Conservation (phyloP, 2,329 filamentous ascomycete species). For the Cordyceps tenuipes region DNA sequence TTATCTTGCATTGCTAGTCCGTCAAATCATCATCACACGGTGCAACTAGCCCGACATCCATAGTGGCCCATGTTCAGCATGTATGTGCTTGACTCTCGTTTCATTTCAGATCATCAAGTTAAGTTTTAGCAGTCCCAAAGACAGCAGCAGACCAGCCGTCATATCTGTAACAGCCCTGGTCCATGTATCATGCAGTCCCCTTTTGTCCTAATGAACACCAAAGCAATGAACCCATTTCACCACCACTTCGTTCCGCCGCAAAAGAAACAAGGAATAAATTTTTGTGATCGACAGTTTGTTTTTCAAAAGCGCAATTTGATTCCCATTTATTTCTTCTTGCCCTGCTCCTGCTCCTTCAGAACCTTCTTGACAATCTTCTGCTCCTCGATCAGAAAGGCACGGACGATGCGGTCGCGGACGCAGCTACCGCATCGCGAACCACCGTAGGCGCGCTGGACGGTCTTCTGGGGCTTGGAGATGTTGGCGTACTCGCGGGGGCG, state of each 20-base stretch:
- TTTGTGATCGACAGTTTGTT: slow-evolving; percentile 1
- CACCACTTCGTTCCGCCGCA: slow-evolving; percentile 20
- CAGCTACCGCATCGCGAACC: slow-evolving; percentile 98
- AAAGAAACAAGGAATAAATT: slow-evolving; percentile 13
- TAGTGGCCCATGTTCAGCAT: not conserved
- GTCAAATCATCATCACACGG: no score
- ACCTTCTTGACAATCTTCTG: slow-evolving; percentile 99
- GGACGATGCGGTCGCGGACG: slow-evolving; percentile 95
- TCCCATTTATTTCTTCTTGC: slow-evolving; percentile 57
- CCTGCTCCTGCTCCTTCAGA: slow-evolving; percentile 90
- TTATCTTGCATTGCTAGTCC: no score
- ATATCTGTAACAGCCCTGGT: slow-evolving; percentile 19
- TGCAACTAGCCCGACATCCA: not conserved
- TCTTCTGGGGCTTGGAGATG: slow-evolving; percentile 99
- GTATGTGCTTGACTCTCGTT: slow-evolving; percentile 29
- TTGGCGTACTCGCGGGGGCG: slow-evolving; percentile 95
- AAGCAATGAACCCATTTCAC: slow-evolving; percentile 37
- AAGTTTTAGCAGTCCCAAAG: slow-evolving; percentile 34
- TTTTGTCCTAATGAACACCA: slow-evolving; percentile 44
- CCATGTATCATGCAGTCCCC: slow-evolving; percentile 40
- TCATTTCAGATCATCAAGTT: slow-evolving; percentile 38
- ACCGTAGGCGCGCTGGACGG: slow-evolving; percentile 95
- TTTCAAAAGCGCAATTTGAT: slow-evolving; percentile 5
- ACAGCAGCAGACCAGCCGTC: slow-evolving; percentile 38
- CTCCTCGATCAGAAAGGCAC: slow-evolving; percentile 99